These are phyloP conservation scores for Panicum miliaceum DNA, from an alignment of 176 grass and related monocot genomes.

Conservation along the genomic window DNA sequence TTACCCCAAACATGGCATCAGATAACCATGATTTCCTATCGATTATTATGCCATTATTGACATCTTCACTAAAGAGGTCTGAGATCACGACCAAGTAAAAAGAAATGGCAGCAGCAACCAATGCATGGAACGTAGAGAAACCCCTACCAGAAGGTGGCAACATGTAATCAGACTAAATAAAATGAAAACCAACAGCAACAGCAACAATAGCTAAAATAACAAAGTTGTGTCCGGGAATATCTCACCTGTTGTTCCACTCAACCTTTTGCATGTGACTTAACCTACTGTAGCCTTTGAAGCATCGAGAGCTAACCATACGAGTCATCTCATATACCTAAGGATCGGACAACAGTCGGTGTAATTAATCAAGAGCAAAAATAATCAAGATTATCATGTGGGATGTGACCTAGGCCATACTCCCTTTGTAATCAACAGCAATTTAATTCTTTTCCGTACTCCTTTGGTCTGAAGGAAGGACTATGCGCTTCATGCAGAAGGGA, in stretches of 20 bases:
- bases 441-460: background rate
- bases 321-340: slow-evolving; percentile 65
- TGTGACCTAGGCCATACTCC: background rate
- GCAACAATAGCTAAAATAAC: background rate
- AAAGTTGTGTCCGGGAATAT: background rate
- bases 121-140: slow-evolving; percentile 78
- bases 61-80: slow-evolving; percentile 55
- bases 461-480: background rate
- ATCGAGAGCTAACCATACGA: slow-evolving; percentile 42
- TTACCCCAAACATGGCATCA: slow-evolving; percentile 67
- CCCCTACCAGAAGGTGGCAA: slow-evolving; percentile 44
- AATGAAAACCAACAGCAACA: background rate
- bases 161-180: slow-evolving; percentile 12
- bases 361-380: too few relatives aligned
- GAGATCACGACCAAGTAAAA: slow-evolving; percentile 73
- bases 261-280: slow-evolving; percentile 54
- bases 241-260: slow-evolving; percentile 76
- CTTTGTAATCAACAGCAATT: background rate
- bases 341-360: background rate
- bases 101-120: slow-evolving; percentile 58
- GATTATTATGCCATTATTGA: slow-evolving; percentile 45
- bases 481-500: background rate
- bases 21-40: slow-evolving; percentile 69
- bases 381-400: too few relatives aligned
- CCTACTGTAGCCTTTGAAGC: slow-evolving; percentile 58